Percentiles rank a stretch among this genome's conserved stretches.
Evolutionary conservation across 306 rosid species (phyloP).

Genomic region (Sicyos baderoa): DNA sequence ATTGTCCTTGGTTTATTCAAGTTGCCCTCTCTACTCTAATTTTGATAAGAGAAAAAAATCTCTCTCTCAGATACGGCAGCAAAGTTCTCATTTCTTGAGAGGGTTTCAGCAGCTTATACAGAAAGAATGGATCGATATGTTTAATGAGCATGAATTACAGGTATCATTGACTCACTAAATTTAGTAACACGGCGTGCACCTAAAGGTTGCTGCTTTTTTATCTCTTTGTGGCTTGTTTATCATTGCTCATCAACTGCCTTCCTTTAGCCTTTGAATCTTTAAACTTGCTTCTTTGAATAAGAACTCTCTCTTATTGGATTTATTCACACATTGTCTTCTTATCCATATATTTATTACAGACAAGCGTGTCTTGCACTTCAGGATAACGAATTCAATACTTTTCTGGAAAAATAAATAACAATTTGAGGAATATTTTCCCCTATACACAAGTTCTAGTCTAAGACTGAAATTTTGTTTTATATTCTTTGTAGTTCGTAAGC

Average conservation of each 20-base stretch:
- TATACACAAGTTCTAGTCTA: neutral
- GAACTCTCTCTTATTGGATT: too few relatives aligned
- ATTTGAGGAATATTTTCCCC: neutral
- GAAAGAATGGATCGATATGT: conserved; percentile 97
- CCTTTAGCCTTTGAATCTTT: neutral
- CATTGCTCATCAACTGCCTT: neutral
- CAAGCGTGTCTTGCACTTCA: neutral
- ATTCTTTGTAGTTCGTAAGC: neutral
- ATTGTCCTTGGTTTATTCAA: conserved; percentile 14
- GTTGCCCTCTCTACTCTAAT: neutral
- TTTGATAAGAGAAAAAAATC: neutral
- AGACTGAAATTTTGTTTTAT: neutral
- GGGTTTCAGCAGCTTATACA: conserved; percentile 95
- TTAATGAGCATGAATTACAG: conserved; percentile 98
- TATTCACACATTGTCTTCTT: too few relatives aligned
- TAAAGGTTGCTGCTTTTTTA: neutral
- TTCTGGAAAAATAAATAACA: neutral
- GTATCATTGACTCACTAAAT: conserved; percentile 27
- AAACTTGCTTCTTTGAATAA: too few relatives aligned
- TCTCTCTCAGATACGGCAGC: conserved; percentile 74
- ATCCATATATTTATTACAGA: too few relatives aligned
- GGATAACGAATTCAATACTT: neutral
- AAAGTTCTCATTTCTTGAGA: conserved; percentile 93
- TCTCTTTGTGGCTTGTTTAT: neutral
- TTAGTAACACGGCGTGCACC: neutral